Conservation (phyloP, 148 eudicot genomes). For the Amaranthus palmeri region DNA sequence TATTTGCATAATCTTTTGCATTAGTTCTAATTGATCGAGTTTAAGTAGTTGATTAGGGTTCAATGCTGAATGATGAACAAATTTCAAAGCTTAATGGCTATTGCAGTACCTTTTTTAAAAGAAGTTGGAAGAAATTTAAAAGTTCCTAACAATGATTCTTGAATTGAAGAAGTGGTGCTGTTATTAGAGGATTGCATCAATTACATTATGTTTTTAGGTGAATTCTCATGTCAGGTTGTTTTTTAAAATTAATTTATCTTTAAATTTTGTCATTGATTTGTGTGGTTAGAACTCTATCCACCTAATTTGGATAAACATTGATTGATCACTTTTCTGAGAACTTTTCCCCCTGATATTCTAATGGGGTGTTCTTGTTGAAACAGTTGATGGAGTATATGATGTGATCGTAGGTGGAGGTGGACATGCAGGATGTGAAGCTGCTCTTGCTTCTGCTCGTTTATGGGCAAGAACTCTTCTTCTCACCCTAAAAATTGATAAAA, state of each 20-base stretch:
- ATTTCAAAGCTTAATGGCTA: too few relatives aligned
- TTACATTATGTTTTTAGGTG: background rate
- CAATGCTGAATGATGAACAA: slow-evolving; percentile 33
- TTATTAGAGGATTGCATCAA: background rate
- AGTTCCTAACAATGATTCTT: background rate
- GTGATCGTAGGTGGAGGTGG: slow-evolving; percentile 99
- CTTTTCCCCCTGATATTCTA: slow-evolving; percentile 21
- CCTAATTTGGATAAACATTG: slow-evolving; percentile 4
- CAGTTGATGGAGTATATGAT: slow-evolving; percentile 64
- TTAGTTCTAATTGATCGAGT: slow-evolving; percentile 22
- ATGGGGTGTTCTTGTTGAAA: slow-evolving; percentile 34
- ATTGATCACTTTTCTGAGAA: background rate
- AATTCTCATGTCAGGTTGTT: background rate
- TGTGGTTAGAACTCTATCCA: background rate
- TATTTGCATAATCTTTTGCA: too few relatives aligned
- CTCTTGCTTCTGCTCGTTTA: slow-evolving; percentile 92
- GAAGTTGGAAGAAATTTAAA: too few relatives aligned
- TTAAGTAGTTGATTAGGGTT: too few relatives aligned
- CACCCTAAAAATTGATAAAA: slow-evolving; percentile 85
- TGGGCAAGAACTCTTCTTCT: slow-evolving; percentile 98
- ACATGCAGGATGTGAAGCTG: slow-evolving; percentile 99
- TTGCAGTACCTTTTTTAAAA: too few relatives aligned
- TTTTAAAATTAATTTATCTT: background rate
- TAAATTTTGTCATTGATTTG: background rate
- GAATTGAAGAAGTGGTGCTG: background rate